These are phyloP conservation scores for Solanum chilense DNA, from an alignment of 257 asterid species.

Conservation along the genomic window DNA sequence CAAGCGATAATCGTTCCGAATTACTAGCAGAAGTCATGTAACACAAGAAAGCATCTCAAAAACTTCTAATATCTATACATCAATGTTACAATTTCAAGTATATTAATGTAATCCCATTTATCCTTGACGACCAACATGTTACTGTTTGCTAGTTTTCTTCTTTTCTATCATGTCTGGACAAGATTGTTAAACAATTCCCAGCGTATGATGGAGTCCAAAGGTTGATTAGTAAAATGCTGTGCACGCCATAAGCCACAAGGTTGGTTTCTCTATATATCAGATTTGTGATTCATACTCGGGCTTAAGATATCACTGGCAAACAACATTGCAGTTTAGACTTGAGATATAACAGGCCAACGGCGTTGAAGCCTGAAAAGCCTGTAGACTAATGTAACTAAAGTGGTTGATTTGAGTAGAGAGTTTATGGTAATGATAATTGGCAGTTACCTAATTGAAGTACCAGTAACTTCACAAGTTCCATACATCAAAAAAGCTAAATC, in stretches of 20 bases:
- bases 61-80: not conserved
- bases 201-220: not conserved
- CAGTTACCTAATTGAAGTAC: not conserved
- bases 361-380: not conserved
- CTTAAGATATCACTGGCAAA: not conserved
- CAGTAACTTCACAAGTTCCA: not conserved
- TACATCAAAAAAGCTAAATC: not conserved
- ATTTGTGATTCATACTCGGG: not conserved
- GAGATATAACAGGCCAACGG: not conserved
- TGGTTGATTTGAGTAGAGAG: not conserved
- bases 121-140: not conserved
- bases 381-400: not conserved
- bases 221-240: not conserved
- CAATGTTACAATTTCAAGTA: not conserved
- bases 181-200: not conserved
- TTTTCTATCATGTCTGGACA: not conserved
- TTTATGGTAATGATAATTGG: not conserved
- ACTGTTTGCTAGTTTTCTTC: not conserved
- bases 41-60: not conserved
- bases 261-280: not conserved
- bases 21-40: not conserved
- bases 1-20: not conserved
- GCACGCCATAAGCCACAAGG: not conserved
- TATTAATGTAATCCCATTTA: not conserved
- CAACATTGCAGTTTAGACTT: not conserved